These are phyloP conservation scores for Daldinia caldariorum DNA, from an alignment of 495 filamentous ascomycete species.

Conservation along the genomic window DNA sequence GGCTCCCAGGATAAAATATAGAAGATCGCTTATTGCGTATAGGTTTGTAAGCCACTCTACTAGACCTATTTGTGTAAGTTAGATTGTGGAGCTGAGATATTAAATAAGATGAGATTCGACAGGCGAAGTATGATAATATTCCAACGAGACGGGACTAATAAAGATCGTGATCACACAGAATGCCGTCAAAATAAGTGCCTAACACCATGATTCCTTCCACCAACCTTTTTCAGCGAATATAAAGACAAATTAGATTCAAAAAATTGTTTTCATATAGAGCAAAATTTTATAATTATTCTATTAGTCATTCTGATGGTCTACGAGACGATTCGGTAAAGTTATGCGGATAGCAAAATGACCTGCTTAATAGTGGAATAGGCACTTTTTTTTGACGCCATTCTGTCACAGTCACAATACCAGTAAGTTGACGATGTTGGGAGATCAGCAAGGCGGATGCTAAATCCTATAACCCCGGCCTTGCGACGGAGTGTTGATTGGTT, in stretches of 20 bases:
- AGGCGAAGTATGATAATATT: constrained; percentile 7
- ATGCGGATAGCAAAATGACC: too few relatives aligned
- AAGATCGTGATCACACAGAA: constrained; percentile 38
- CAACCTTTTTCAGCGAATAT: too few relatives aligned
- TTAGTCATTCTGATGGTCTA: too few relatives aligned
- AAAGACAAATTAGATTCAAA: too few relatives aligned
- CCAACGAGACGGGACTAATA: constrained; percentile 28
- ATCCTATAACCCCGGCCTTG: constrained; percentile 24
- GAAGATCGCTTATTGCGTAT: neutral
- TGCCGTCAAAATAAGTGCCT: too few relatives aligned
- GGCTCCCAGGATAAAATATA: neutral
- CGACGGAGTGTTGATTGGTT: constrained; percentile 36
- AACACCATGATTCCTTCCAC: too few relatives aligned
- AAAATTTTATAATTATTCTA: too few relatives aligned
- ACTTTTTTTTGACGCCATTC: too few relatives aligned
- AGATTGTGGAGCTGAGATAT: neutral
- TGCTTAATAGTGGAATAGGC: too few relatives aligned
- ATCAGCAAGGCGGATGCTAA: constrained; percentile 32
- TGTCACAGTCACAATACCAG: constrained; percentile 31
- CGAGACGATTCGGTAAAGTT: too few relatives aligned
- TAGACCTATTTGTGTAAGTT: neutral
- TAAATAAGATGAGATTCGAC: neutral
- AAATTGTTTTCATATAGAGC: too few relatives aligned
- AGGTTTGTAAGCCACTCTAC: neutral
- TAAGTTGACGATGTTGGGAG: constrained; percentile 35